Base-by-base conservation (phyloP, 768 basidiomycete species). In the Amanita rimosa region DNA sequence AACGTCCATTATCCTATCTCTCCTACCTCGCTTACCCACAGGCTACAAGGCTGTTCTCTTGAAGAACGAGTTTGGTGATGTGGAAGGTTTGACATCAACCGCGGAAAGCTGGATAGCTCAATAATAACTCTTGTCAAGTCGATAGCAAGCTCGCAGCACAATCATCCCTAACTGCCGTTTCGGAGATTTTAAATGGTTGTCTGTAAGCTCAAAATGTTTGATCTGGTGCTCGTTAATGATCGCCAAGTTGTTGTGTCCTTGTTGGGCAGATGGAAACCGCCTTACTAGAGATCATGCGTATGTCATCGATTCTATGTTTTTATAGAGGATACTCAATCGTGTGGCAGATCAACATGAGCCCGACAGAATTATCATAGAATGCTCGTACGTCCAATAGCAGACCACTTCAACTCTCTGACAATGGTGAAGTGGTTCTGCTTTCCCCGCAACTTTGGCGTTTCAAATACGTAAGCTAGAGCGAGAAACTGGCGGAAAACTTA, bases 21-120 rank as follows among this genome's bases (percentile, higher is more conserved):
- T 95, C 1, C 74, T 96, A 2, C 82, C 85, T 2, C 80, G 81
- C 55, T 71, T 97, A 6, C 88, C 91, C 2, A 76, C 79, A 46
- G 83, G 87, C 57, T 94, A 94, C 73, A 88, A 80, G 57, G 85
- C 87, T 27, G 91, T 93, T 5, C 67, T 97, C 34, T 73, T 97
- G 53, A 97, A 97, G 71, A 97, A 97, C 67, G 94, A 97, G 63
- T 96, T 91, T 58, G 94, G 94, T 14, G 92, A 97, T 68, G 75
- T 95, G 10, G 79, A 94, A 76, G 89, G 89, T 85, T 31, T 24
- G 63, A 14, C 11, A 4, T 26, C 44, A 37, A 46, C 6, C 26
- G n/a, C 11, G 24, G 14, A 35, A 14, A 37, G 9, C 14, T 7
- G 21, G 34, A 17, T 22, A 11, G 19, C 19, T 5, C 11, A 46